Conservation (phyloP, 768 basidiomycete species). For the Trametes villosa region DNA sequence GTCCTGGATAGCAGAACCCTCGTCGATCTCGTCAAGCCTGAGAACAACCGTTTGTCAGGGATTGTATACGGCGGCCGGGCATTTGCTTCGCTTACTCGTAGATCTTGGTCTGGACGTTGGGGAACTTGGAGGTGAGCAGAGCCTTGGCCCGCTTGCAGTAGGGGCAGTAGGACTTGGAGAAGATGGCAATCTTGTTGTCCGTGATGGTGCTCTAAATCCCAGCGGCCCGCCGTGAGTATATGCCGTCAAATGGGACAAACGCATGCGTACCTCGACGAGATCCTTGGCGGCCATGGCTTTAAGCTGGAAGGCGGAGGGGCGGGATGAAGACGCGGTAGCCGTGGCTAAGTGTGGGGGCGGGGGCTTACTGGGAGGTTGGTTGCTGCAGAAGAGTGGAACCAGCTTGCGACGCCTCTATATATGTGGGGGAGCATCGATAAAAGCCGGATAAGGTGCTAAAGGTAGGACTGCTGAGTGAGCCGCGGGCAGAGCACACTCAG, state of each 20-base stretch:
- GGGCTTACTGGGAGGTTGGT: constrained; percentile 28
- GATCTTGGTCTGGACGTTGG: constrained; percentile 37
- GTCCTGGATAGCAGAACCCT: constrained; percentile 65
- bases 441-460: neutral
- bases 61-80: too few relatives aligned
- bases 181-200: constrained; percentile 44
- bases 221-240: neutral
- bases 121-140: constrained; percentile 38
- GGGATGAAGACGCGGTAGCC: constrained; percentile 36
- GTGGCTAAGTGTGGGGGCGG: constrained; percentile 22
- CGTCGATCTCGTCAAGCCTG: constrained; percentile 62
- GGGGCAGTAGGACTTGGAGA: constrained; percentile 46
- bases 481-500: neutral
- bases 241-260: neutral
- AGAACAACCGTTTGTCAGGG: too few relatives aligned
- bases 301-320: constrained; percentile 38
- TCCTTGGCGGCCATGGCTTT: constrained; percentile 39
- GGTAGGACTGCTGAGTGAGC: constrained; percentile 16
- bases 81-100: constrained; percentile 36
- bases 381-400: constrained; percentile 20
- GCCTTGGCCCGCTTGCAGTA: constrained; percentile 48
- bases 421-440: constrained; percentile 27
- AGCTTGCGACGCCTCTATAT: constrained; percentile 29
- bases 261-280: constrained; percentile 44
- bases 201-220: constrained; percentile 39